Evolutionary conservation across 371 early-diverging fungal genomes (phyloP), one percentile per base, ranked within the genome.

Genomic region (Mucor mucedo): DNA sequence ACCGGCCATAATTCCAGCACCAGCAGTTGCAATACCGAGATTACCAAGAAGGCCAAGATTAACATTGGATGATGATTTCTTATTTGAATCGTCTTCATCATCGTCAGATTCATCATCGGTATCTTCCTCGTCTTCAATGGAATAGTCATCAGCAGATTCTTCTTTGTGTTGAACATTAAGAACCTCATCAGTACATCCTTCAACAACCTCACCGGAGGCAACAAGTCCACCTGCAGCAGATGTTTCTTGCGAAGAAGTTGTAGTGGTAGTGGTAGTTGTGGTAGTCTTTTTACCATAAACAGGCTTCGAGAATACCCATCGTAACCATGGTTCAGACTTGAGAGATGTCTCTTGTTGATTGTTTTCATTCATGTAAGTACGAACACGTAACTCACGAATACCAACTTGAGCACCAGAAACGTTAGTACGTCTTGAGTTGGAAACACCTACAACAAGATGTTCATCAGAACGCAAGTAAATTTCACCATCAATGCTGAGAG

Each of bases 341-440:
- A 77, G 55, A 8, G 57, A 33, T 2, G 64, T 47, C 30, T 71
- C 69, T 52, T 75, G 68, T 39, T 71, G 70, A 32, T 72, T 73
- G 29, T 70, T 27, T 32, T 61, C 65, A 14, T 68, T 69, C 14
- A 68, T 54, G 14, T 53, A 69, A 41, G 66, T 71, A 21, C 57
- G 62, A 16, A 76, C 71, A 27, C 56, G 70, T 28, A 77, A 39
- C 42, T 76, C 64, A 29, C 57, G 62, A 29, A 77, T 42, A 56
- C 80, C 78, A 14, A 77, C 68, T 62, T 80, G 80, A 16, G 80
- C 74, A 67, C 80, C 80, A 42, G 67, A 49, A 4, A 72, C 68
- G 39, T 62, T 47, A 11, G 63, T 64, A 27, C 78, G 71, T 11
- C 62, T 65, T 2, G 62, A 61, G 33, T 64, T 63, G 21, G 78